Evolutionary conservation across 2,329 filamentous ascomycete species (phyloP), one percentile per base, ranked within the genome.

Genomic region (Talaromyces verruculosus): DNA sequence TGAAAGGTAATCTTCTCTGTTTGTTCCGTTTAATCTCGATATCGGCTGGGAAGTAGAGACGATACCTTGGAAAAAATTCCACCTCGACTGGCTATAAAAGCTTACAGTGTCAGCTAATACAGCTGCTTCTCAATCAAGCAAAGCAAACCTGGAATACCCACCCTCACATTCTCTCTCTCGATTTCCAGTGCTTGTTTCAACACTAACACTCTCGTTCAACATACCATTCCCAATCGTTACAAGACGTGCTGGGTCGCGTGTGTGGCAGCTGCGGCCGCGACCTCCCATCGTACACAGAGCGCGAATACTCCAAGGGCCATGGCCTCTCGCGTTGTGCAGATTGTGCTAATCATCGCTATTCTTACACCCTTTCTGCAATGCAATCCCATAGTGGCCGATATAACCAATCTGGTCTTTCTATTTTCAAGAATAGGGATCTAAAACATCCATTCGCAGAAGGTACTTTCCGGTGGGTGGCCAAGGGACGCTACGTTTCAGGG

Each of bases 381-480:
- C n/a, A 28, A 39, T 53, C 61, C 10, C 19, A 53, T 25, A 63
- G 61, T 30, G 61, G 61, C 2, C 35, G 61, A 33, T 63, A 63
- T 30, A 63, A 53, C 13, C 43, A 51, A 30, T 63, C 61, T 15
- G 22, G 22, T 1, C 15, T n/a, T 19, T 28, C 61, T 22, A 28
- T 30, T 7, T 17, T 35, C n/a, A 22, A 49, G 11, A 35, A 19
- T 30, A 19, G 10, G 11, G 13, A 30, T 2, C 43, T 63, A 22
- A 37, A n/a, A 11, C 35, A 63, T 15, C 45, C 61, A 15, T 63
- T 63, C 33, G 45, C 45, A 5, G 5, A 25, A 35, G 61, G 61
- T 11, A 5, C 43, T 53, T 63, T 63, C 30, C 61, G 61, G 39
- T 63, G 61, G 61, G 61, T 63, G 30, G 61, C 61, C 30, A 63